Base-by-base conservation (phyloP, 768 basidiomycete species). In the Calocera cornea region DNA sequence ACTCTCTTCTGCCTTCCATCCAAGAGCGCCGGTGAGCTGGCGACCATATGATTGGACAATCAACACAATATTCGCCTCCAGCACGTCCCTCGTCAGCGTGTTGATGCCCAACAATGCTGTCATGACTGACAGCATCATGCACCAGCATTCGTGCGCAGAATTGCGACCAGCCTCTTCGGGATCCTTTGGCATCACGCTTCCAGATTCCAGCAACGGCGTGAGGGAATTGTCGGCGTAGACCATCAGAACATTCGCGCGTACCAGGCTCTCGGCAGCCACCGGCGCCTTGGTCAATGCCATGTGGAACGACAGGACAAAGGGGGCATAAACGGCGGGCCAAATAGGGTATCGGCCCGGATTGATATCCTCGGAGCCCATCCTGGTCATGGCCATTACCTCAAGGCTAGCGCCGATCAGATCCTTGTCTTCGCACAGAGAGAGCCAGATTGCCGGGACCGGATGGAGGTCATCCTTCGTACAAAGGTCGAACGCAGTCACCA, bases 191-290 rank as follows among this genome's bases (percentile, higher is more conserved):
- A 88, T 85, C 47, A 97, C 83, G 69, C 82, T 74, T 0, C 93
- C 93, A 2, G 84, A 79, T 70, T 88, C 88, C 70, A 92, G 86
- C n/a, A 86, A 84, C 19, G 83, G 77, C 65, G 86, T 90, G 72
- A 97, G 85, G 60, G 82, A 82, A 74, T 90, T 94, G 72, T 89
- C 90, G 73, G 86, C 87, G 74, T 95, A 94, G 0, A 92, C 89
- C 0, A 86, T 77, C 22, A 95, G 77, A 1, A 92, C 80, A 34
- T 92, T 92, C 70, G 89, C 90, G 71, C 87, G 86, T 2, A 92
- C 92, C 29, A 97, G 83, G 68, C 89, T 80, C 74, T 95, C 93
- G 0, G 94, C 92, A 0, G 90, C 87, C 1, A 84, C 81, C 0
- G 87, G 84, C 65, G 89, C 82, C 68, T 84, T 84, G 17, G 89